These are phyloP conservation scores for Plectosphaerella sp. DNA, from an alignment of 2,329 filamentous ascomycete genomes.

Conservation along the genomic window DNA sequence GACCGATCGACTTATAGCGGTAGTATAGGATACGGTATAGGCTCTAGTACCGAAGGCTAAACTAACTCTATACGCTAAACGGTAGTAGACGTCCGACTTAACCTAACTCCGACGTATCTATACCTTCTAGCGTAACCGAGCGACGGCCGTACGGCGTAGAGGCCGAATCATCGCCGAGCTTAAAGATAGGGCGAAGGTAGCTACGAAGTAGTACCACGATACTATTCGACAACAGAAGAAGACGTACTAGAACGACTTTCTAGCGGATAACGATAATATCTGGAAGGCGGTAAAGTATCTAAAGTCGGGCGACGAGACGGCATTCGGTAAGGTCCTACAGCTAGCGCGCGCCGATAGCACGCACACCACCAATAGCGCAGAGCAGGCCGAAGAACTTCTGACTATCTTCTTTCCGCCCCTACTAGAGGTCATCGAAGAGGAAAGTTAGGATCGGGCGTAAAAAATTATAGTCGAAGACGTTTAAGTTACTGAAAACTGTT, in stretches of 20 bases:
- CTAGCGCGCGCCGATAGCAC: conserved; percentile 14
- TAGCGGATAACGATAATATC: conserved; percentile 20
- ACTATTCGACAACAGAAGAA: conserved; percentile 19
- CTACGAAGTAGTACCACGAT: conserved; percentile 18
- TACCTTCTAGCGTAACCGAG: conserved; percentile 20
- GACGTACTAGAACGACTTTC: conserved; percentile 19
- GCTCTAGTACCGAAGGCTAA: conserved; percentile 15
- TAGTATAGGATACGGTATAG: conserved; percentile 1
- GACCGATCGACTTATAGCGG: conserved; percentile 2
- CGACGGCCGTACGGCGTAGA: conserved; percentile 11
- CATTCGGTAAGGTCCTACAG: conserved; percentile 17
- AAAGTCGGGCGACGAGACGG: conserved; percentile 12
- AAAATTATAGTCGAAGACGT: too few relatives aligned
- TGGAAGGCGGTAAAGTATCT: conserved; percentile 23
- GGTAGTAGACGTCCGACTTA: conserved; percentile 23
- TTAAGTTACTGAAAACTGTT: too few relatives aligned
- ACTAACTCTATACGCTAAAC: conserved; percentile 20
- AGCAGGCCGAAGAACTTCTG: too few relatives aligned
- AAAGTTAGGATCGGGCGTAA: too few relatives aligned
- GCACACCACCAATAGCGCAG: conserved; percentile 9
- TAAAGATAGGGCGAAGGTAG: conserved; percentile 15
- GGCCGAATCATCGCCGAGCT: neutral
- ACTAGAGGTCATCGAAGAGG: conserved; percentile 13
- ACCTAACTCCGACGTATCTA: conserved; percentile 18
- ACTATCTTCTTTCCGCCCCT: conserved; percentile 15